Evolutionary conservation across 148 eudicot genomes (phyloP).

Genomic region (Agrostemma githago): DNA sequence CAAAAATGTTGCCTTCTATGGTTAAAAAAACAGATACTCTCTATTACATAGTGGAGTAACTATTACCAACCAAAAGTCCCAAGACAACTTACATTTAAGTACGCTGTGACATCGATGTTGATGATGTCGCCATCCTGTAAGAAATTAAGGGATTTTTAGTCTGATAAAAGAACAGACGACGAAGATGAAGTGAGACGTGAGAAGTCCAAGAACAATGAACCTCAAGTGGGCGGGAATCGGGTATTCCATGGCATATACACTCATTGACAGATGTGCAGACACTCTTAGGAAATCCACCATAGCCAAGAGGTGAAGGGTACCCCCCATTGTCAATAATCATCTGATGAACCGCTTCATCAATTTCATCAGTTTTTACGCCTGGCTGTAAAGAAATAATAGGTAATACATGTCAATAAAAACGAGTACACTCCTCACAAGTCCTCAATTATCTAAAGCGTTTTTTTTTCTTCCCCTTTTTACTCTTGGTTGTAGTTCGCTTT

Average conservation of each 20-base stretch:
- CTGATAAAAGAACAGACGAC: neutral
- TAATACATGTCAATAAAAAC: neutral
- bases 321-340: slow-evolving; percentile 96
- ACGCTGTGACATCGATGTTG: slow-evolving; percentile 91
- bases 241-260: slow-evolving; percentile 99
- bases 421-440: neutral
- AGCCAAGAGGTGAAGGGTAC: slow-evolving; percentile 98
- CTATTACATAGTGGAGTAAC: no score
- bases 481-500: neutral
- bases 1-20: neutral
- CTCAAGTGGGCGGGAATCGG: slow-evolving; percentile 94
- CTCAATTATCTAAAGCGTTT: neutral
- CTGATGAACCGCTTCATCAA: slow-evolving; percentile 97
- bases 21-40: neutral
- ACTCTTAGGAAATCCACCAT: slow-evolving; percentile 98
- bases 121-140: slow-evolving; percentile 96
- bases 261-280: slow-evolving; percentile 99
- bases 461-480: neutral
- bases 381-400: slow-evolving; percentile 61
- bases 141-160: neutral
- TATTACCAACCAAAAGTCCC: neutral
- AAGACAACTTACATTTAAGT: slow-evolving; percentile 68
- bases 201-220: slow-evolving; percentile 32
- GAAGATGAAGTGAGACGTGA: neutral
- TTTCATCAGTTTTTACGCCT: slow-evolving; percentile 88